Evolutionary conservation across 2,329 filamentous ascomycete genomes (phyloP).

Genomic region (Penicillium sp.): DNA sequence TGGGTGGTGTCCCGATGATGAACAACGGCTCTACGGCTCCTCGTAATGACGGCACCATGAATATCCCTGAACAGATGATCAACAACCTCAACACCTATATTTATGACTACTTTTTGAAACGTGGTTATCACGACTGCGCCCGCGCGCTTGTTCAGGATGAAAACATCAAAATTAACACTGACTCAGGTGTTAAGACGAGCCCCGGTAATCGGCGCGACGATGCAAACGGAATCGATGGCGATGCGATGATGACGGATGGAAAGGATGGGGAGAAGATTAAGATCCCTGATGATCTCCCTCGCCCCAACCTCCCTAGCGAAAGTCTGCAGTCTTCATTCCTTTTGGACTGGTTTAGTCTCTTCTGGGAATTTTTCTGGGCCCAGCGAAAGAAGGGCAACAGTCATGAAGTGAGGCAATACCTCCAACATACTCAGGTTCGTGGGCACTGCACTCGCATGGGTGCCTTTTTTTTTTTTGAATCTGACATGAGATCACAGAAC

Average conservation of each 20-base stretch:
- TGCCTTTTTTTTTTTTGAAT: neutral
- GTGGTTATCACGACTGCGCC: constrained; percentile 81
- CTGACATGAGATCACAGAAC: constrained; percentile 51
- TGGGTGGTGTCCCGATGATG: constrained; percentile 60
- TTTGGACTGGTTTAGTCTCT: constrained; percentile 96
- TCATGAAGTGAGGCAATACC: constrained; percentile 70
- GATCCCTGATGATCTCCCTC: constrained; percentile 76
- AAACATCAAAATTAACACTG: constrained; percentile 58
- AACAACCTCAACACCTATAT: constrained; percentile 64
- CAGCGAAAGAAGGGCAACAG: constrained; percentile 70
- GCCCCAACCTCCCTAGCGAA: constrained; percentile 57
- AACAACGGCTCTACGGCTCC: constrained; percentile 51
- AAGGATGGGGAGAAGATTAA: constrained; percentile 77
- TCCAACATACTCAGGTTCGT: constrained; percentile 75
- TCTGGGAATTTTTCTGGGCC: constrained; percentile 93
- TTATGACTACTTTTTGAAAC: constrained; percentile 77
- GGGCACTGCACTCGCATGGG: constrained; percentile 14
- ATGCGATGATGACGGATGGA: constrained; percentile 78
- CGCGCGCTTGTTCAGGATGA: constrained; percentile 69
- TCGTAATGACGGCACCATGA: constrained; percentile 43
- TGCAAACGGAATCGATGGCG: constrained; percentile 71
- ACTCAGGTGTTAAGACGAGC: constrained; percentile 63
- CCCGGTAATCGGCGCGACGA: constrained; percentile 69
- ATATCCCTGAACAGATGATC: constrained; percentile 39
- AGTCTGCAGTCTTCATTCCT: constrained; percentile 75